Evolutionary conservation across 495 filamentous ascomycete genomes (phyloP).

Genomic region (Hypoxylon rickii): DNA sequence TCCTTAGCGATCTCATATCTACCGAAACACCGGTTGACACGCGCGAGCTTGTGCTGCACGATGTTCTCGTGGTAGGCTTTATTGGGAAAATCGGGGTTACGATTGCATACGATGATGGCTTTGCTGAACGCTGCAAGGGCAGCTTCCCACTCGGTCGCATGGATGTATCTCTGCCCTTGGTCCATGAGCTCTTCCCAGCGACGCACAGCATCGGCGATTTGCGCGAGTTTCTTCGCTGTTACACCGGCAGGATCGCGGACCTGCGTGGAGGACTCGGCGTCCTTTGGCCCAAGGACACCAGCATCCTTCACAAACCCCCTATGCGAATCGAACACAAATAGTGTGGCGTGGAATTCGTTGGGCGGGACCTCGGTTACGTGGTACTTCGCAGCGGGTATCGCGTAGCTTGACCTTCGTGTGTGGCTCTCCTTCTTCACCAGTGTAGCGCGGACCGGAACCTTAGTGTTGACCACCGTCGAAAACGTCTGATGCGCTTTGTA

Average conservation of each 20-base stretch:
- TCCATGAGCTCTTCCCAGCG: slow-evolving; percentile 14
- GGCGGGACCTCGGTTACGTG: slow-evolving; percentile 15
- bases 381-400: slow-evolving; percentile 12
- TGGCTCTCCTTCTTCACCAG: neutral
- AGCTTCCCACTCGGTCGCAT: slow-evolving; percentile 1
- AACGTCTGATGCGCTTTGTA: slow-evolving; percentile 19
- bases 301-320: slow-evolving; percentile 25
- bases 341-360: slow-evolving; percentile 22
- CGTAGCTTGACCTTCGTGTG: slow-evolving; percentile 12
- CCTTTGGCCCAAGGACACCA: slow-evolving; percentile 19
- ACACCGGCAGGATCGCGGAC: slow-evolving; percentile 11
- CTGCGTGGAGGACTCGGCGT: slow-evolving; percentile 19
- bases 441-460: neutral
- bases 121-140: slow-evolving; percentile 1
- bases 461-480: slow-evolving; percentile 23
- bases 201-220: slow-evolving; percentile 13
- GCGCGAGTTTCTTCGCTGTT: slow-evolving; percentile 14
- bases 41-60: slow-evolving; percentile 20
- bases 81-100: neutral
- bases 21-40: slow-evolving; percentile 29
- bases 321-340: slow-evolving; percentile 28
- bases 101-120: neutral
- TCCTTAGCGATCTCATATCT: slow-evolving; percentile 27
- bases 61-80: slow-evolving; percentile 1
- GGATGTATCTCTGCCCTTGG: slow-evolving; percentile 1